These are phyloP conservation scores for Lactarius evosmus DNA, from an alignment of 768 basidiomycete species.

Conservation along the genomic window DNA sequence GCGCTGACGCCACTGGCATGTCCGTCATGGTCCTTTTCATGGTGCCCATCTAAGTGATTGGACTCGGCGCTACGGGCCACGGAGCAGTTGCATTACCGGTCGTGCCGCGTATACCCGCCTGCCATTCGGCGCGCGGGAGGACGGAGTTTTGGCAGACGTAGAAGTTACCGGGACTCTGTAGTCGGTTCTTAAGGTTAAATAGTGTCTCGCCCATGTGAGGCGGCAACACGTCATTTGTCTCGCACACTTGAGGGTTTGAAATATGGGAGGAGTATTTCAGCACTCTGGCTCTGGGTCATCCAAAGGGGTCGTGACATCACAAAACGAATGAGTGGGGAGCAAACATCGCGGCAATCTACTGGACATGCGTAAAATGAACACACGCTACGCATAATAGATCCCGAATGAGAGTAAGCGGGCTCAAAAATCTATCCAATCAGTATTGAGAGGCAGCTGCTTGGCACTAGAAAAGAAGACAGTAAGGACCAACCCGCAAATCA, in stretches of 20 bases:
- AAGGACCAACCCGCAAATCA: neutral
- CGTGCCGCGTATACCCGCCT: neutral
- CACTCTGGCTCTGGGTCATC: neutral
- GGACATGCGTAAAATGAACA: neutral
- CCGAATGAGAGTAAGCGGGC: neutral
- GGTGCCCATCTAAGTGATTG: neutral
- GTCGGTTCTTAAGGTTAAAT: neutral
- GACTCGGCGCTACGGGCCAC: neutral
- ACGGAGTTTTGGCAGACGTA: neutral
- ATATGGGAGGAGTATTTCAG: neutral
- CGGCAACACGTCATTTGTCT: neutral
- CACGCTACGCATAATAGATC: neutral
- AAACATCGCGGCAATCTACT: neutral
- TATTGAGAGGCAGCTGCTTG: constrained; percentile 29
- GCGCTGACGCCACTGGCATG: neutral
- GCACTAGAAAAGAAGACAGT: constrained; percentile 15
- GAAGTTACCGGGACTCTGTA: neutral
- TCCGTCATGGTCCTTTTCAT: neutral
- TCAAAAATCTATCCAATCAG: constrained; percentile 5
- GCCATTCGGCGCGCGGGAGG: neutral
- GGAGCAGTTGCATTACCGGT: neutral
- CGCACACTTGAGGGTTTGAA: neutral
- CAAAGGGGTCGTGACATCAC: too few relatives aligned
- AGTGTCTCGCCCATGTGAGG: neutral
- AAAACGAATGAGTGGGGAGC: constrained; percentile 10